Base-by-base conservation (phyloP, 352 stramenopile genomes). In the Globisporangium nodosum region DNA sequence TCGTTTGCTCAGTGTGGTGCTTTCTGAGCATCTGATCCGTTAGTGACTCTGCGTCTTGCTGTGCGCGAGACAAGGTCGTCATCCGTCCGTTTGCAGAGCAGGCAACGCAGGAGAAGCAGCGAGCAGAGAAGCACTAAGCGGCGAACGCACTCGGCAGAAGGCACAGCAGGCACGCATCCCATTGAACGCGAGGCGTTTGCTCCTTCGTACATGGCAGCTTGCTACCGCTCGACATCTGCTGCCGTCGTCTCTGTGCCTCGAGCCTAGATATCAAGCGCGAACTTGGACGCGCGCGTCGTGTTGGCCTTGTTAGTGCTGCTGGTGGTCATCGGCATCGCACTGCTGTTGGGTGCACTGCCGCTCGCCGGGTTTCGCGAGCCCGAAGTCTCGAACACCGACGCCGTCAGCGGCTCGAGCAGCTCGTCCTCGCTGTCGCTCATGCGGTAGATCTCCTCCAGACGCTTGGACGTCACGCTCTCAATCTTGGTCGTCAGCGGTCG, bases 341-440 rank as follows among this genome's bases (percentile, higher is more conserved):
- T 62, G 42, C n/a, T 63, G 53, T 54, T 66, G 37, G 2, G 11
- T 5, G 9, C 13, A 12, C 4, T 43, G 5, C 58, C 55, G 9
- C 31, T 74, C 43, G 59, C 49, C 0, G 60, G 31, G 46, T 88
- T 91, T 37, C 66, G 71, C n/a, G 54, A 49, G 13, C 67, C 55
- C 18, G 65, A 20, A 3, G 55, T 61, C 45, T 91, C 81, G 37
- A 79, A 80, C 20, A 91, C 76, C 0, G 71, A 72, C 0, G 78
- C 73, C 16, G 72, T 83, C 35, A 90, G 60, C 12, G 71, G 71
- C 54, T 94, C 84, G 18, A 94, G 43, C 1, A 81, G 42, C 56
- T 94, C 84, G 52, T 94, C 84, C 61, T 94, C 84, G 30, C 81
- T 92, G 64, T 94, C 84, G 52, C 84, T 94, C 84, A 94, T 92